Base-by-base conservation (phyloP, 192 early-diverging fungal species). In the Bifiguratus adelaidae region DNA sequence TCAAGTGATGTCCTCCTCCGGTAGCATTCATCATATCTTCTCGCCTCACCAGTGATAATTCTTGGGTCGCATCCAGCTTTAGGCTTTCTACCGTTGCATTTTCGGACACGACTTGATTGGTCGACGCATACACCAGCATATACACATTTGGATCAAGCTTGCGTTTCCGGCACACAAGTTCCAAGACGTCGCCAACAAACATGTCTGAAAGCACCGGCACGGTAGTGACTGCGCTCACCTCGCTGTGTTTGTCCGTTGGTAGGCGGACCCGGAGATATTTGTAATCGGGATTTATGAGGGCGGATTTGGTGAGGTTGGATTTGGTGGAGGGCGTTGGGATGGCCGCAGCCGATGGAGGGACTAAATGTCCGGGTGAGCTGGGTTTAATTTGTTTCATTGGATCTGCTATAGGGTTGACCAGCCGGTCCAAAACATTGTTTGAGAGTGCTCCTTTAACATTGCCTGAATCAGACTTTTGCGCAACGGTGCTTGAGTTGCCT, bases 141-240 rank as follows among this genome's bases (percentile, higher is more conserved):
- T 93, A 97, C 27, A 92, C 76, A 25, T 80, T 80, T 8, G 81
- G 70, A 30, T 91, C 76, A 48, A 95, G 79, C 60, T 88, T 89
- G 36, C 91, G 76, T 55, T 95, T 95, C 22, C 67, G 61, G 50
- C 93, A 97, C 29, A 99, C 87, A 5, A 72, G 60, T 4, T 89
- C 78, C 38, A 97, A 80, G 12, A 94, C 82, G 35, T 84, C 81
- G 19, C 71, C 71, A 34, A 99, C 74, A 13, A 83, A 76, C 52
- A 80, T 82, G 44, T 77, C 73, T 8, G 74, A 61, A 32, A 75
- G 57, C 8, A 91, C 76, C 32, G 80, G 81, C 8, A 97, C 79
- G 1, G 90, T 95, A 1, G 92, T 96, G 0, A 91, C 92, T 29
- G 88, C 89, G 49, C 90, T 77, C 22, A 95, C 89, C 44, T 92